A percentile compares a stretch with the other conserved stretches of the same genome.
Evolutionary conservation across 2,329 filamentous ascomycete species (phyloP).

Genomic region (Scopulariopsis brevicaulis): DNA sequence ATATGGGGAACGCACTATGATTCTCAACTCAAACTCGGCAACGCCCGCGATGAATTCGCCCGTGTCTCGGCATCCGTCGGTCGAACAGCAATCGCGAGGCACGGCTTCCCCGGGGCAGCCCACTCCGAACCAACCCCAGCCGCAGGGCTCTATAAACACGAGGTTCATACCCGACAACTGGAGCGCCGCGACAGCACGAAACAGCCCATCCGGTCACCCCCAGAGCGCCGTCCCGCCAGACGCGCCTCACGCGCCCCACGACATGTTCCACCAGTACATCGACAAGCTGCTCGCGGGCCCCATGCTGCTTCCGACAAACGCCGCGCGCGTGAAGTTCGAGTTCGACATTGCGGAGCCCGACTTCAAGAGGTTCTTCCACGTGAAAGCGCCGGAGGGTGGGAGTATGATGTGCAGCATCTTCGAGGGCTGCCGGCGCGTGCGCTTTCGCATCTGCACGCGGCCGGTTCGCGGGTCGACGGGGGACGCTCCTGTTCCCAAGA

Average conservation of each 20-base stretch:
- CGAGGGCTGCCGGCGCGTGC: background rate
- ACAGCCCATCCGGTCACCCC: background rate
- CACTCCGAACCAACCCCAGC: background rate
- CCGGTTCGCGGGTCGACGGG: background rate
- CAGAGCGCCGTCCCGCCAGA: background rate
- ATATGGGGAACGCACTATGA: background rate
- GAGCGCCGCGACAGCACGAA: background rate
- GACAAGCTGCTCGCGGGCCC: background rate
- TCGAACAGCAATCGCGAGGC: background rate
- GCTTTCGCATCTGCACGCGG: constrained; percentile 1
- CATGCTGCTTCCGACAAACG: background rate
- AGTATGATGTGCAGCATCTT: background rate
- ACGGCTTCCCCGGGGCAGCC: background rate
- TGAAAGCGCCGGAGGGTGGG: background rate
- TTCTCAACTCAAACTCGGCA: background rate
- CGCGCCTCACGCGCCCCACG: too few species aligned
- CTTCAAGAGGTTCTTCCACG: background rate
- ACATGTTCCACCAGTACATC: background rate
- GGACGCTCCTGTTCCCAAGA: background rate
- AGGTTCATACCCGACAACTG: background rate
- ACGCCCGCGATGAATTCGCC: background rate
- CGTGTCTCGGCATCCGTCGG: background rate
- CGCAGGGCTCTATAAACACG: background rate
- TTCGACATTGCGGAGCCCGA: background rate
- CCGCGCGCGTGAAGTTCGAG: background rate